Evolutionary conservation across 2,329 filamentous ascomycete genomes (phyloP), one percentile per base, ranked within the genome.

Genomic region (Claviceps sp.): DNA sequence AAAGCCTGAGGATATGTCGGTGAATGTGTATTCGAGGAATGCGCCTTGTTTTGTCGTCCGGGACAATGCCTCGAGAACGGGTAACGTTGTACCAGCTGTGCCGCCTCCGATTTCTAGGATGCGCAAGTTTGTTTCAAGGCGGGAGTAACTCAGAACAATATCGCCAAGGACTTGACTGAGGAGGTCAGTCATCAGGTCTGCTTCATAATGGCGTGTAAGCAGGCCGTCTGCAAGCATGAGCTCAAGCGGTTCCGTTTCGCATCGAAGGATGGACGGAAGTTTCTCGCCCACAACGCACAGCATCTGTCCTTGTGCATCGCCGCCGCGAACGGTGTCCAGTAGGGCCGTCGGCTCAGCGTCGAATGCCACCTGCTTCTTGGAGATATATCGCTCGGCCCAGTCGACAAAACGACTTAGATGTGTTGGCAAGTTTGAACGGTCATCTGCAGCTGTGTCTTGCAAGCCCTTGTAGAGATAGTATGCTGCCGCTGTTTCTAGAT

Each of bases 51-150:
- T 54, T 1, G 50, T 47, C 7, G 34, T 26, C 4, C 17, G 38
- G 20, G 44, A 53, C 44, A 53, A 23, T 14, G 48, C 48, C 2
- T 59, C 51, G 1, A 75, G 55, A 5, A 75, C 58, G 1, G 45
- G 49, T 8, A 61, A 56, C 0, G 73, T 75, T 0, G 70, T 62
- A 11, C 64, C 65, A 3, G 71, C 72, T 4, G 69, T 72, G 1
- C 73, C 73, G 9, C 68, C 71, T 16, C 71, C 71, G 8, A 70
- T 59, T 50, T 64, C 62, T 4, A 76, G 53, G 36, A 75, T 64
- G 3, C 68, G 67, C 48, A 70, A 61, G 16, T 64, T 63, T 0
- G 72, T 72, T 47, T 68, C 68, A 2, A 67, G 64, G 50, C 71
- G 62, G 9, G 49, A 48, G 17, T 47, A 38, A 9, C 17, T 29